These are phyloP conservation scores for Sapria himalayana DNA, from an alignment of 345 rosid genomes.

Conservation along the genomic window DNA sequence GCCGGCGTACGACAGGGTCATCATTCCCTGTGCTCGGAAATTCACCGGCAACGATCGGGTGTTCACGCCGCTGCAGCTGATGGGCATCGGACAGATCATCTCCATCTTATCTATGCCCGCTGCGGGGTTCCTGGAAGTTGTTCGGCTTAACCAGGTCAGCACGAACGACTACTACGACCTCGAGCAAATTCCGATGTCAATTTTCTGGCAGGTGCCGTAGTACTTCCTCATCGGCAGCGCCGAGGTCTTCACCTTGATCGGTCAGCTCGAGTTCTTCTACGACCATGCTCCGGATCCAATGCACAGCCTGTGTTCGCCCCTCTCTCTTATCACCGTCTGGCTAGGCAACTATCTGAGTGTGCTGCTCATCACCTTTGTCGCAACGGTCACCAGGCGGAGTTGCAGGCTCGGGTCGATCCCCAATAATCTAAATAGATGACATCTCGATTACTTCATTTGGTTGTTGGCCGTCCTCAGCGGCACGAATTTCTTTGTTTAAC, in stretches of 20 bases:
- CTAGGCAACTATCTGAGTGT: conserved; percentile 22
- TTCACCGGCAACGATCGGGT: conserved; percentile 15
- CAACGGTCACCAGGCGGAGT: conserved; percentile 10
- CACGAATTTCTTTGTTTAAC: conserved; percentile 13
- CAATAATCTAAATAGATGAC: conserved; percentile 20
- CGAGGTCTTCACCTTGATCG: conserved; percentile 27
- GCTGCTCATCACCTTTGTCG: conserved; percentile 13
- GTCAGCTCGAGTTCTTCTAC: conserved; percentile 30
- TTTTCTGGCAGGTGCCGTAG: conserved; percentile 34
- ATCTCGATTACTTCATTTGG: conserved; percentile 24
- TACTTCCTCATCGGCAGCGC: conserved; percentile 30
- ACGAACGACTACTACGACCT: conserved; percentile 12
- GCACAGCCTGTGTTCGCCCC: conserved; percentile 28
- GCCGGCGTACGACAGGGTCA: conserved; percentile 17
- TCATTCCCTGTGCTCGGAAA: conserved; percentile 15
- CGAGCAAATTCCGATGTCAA: conserved; percentile 13
- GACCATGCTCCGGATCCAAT: conserved; percentile 41
- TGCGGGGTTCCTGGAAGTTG: conserved; percentile 14
- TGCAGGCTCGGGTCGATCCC: conserved; percentile 23
- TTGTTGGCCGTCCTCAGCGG: conserved; percentile 15
- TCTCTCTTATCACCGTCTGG: conserved; percentile 12
- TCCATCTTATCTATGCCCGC: conserved; percentile 20
- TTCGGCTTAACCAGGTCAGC: conserved; percentile 13
- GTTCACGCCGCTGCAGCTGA: conserved; percentile 20
- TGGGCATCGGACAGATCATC: conserved; percentile 21